Percentiles rank a stretch among this genome's conserved stretches.
Evolutionary conservation across 495 filamentous ascomycete species (phyloP).

Genomic region (Xylaria acuta): DNA sequence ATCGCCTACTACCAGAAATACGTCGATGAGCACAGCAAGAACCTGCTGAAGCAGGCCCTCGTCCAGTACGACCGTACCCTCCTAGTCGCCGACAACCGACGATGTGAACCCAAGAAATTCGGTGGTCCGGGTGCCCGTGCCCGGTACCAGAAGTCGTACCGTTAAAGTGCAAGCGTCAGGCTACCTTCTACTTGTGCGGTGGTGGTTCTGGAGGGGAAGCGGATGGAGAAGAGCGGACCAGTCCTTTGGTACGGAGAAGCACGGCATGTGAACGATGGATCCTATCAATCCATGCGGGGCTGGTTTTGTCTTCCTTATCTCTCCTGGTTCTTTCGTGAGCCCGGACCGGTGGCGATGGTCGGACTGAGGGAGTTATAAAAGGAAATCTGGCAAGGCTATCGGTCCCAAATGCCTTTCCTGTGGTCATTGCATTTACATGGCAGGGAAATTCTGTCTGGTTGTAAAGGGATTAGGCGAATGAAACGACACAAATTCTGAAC

Average conservation of each 20-base stretch:
- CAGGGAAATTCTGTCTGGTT: conserved; percentile 37
- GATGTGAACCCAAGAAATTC: conserved; percentile 94
- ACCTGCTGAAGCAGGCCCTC: conserved; percentile 93
- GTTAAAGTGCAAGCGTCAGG: conserved; percentile 52
- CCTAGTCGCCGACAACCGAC: conserved; percentile 95
- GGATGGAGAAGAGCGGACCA: conserved; percentile 24
- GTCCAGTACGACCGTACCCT: conserved; percentile 95
- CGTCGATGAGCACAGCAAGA: conserved; percentile 99
- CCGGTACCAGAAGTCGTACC: conserved; percentile 90
- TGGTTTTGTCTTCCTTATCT: conserved; percentile 31
- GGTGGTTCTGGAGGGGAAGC: conserved; percentile 26
- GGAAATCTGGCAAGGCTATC: conserved; percentile 37
- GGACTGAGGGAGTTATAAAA: conserved; percentile 41
- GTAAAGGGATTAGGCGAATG: conserved; percentile 48
- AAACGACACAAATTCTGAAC: conserved; percentile 41
- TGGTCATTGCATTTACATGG: conserved; percentile 47
- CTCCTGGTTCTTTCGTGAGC: conserved; percentile 34
- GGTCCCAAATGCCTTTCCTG: conserved; percentile 33
- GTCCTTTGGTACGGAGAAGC: conserved; percentile 28
- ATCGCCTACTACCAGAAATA: conserved; percentile 99
- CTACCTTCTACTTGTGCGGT: conserved; percentile 26
- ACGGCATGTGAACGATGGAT: conserved; percentile 27
- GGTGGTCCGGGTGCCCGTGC: conserved; percentile 90
- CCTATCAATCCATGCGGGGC: conserved; percentile 28
- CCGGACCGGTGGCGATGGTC: conserved; percentile 39